Percentiles rank a stretch among this genome's conserved stretches.
Conservation (phyloP, 2,329 filamentous ascomycete genomes). For the Monosporascus cannonballus region DNA sequence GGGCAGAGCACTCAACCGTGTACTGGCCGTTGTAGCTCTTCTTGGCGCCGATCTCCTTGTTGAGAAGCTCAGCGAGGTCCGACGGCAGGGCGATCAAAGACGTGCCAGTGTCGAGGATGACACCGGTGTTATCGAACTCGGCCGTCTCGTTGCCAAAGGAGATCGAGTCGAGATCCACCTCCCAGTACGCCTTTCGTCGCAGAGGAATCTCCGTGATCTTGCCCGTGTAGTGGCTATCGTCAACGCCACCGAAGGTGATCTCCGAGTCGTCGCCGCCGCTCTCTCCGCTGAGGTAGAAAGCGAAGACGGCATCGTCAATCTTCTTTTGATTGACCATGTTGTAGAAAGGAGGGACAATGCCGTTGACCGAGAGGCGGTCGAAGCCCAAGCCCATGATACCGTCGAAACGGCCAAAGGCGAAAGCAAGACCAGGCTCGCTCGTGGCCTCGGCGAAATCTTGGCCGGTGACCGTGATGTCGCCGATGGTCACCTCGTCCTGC, state of each 20-base stretch:
- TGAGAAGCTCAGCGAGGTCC: slow-evolving; percentile 89
- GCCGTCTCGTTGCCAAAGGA: slow-evolving; percentile 79
- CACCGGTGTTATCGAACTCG: slow-evolving; percentile 88
- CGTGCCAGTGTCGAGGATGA: slow-evolving; percentile 96
- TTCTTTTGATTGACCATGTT: slow-evolving; percentile 87
- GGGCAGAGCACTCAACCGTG: slow-evolving; percentile 82
- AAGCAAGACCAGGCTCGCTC: slow-evolving; percentile 89
- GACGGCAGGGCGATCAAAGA: slow-evolving; percentile 93
- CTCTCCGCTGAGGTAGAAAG: slow-evolving; percentile 86
- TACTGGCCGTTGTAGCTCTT: slow-evolving; percentile 98
- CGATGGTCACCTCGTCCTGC: slow-evolving; percentile 78
- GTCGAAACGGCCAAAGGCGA: slow-evolving; percentile 96
- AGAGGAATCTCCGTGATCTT: slow-evolving; percentile 91
- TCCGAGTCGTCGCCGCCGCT: slow-evolving; percentile 68
- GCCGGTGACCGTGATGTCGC: slow-evolving; percentile 78
- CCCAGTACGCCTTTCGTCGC: slow-evolving; percentile 99
- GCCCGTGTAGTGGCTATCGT: slow-evolving; percentile 74
- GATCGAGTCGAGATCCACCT: slow-evolving; percentile 92
- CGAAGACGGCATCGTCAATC: slow-evolving; percentile 87
- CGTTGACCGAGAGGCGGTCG: slow-evolving; percentile 95
- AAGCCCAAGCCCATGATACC: slow-evolving; percentile 93
- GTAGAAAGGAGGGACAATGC: slow-evolving; percentile 93
- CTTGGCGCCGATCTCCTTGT: slow-evolving; percentile 96
- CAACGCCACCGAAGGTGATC: slow-evolving; percentile 82
- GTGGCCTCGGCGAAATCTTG: slow-evolving; percentile 97